These are phyloP conservation scores for Pelargonium myrrhifolium DNA, from an alignment of 441 rosid genomes.

Conservation along the genomic window DNA sequence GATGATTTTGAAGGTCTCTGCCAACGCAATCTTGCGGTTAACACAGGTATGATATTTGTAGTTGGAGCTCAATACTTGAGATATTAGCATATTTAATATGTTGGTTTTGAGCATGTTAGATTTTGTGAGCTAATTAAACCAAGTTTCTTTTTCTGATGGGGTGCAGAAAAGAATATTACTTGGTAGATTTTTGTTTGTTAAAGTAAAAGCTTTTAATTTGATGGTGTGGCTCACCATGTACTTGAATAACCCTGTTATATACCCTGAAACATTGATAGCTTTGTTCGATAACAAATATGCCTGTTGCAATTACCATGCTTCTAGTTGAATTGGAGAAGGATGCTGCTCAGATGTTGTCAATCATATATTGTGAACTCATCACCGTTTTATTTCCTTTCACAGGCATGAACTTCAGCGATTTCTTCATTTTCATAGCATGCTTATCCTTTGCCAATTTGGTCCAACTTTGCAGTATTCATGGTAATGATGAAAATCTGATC, in stretches of 20 bases:
- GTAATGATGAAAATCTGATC: conserved; percentile 20
- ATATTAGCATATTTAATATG: background rate
- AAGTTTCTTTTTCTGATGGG: background rate
- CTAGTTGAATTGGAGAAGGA: background rate
- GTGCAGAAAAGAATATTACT: background rate
- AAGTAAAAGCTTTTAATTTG: background rate
- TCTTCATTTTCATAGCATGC: conserved; percentile 50
- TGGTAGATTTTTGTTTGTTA: background rate
- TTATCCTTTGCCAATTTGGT: conserved; percentile 50
- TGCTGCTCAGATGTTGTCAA: background rate
- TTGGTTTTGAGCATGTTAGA: background rate
- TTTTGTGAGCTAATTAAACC: background rate
- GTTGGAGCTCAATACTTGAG: background rate
- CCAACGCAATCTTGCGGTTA: conserved; percentile 90
- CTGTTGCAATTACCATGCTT: background rate
- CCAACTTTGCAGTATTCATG: conserved; percentile 27
- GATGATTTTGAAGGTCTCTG: conserved; percentile 87
- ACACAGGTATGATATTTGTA: conserved; percentile 50
- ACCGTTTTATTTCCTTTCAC: conserved; percentile 13
- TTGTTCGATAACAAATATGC: background rate
- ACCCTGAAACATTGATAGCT: background rate
- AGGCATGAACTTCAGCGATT: conserved; percentile 88
- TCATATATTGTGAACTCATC: background rate
- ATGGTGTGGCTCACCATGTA: background rate
- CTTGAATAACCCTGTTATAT: background rate